phyloP scores from a whole-genome alignment of 192 early-diverging fungal genomes.

The Dissophora globulifera region DNA sequence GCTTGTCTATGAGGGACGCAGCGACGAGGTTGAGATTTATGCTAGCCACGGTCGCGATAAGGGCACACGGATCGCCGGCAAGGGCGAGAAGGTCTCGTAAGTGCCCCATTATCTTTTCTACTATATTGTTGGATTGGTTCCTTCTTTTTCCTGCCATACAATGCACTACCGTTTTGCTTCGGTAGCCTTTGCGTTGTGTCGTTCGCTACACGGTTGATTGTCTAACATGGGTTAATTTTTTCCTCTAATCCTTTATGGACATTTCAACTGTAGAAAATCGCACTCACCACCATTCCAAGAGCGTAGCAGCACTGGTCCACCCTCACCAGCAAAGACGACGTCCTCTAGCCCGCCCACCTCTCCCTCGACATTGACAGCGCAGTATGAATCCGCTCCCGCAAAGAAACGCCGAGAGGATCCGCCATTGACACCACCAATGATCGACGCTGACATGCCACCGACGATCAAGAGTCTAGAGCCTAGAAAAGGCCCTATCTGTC shows the following conservation, averaged over 20 bases:
- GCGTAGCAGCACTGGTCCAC: conserved; percentile 21
- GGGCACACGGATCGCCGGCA: conserved; percentile 32
- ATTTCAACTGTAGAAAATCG: conserved; percentile 28
- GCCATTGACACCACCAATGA: conserved; percentile 47
- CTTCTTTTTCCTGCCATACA: too few relatives aligned
- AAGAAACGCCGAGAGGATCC: conserved; percentile 42
- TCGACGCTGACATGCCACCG: conserved; percentile 38
- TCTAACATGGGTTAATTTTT: too few relatives aligned
- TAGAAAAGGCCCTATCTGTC: conserved; percentile 45
- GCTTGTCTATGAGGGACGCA: conserved; percentile 34
- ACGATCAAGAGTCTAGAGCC: conserved; percentile 48
- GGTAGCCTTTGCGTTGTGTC: too few relatives aligned
- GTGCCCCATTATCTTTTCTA: background rate
- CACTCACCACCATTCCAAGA: conserved; percentile 29
- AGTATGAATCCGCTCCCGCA: conserved; percentile 30
- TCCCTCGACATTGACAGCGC: conserved; percentile 20
- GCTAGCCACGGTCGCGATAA: conserved; percentile 53
- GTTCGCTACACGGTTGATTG: too few relatives aligned
- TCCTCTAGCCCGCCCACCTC: conserved; percentile 48
- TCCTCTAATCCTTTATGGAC: too few relatives aligned
- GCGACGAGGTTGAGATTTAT: conserved; percentile 52
- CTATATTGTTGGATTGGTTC: too few relatives aligned
- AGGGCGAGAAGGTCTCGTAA: conserved; percentile 37
- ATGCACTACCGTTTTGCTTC: too few relatives aligned
- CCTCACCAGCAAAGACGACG: conserved; percentile 49